These are phyloP conservation scores for Penicillium antarcticum DNA, from an alignment of 495 filamentous ascomycete genomes.

Conservation along the genomic window DNA sequence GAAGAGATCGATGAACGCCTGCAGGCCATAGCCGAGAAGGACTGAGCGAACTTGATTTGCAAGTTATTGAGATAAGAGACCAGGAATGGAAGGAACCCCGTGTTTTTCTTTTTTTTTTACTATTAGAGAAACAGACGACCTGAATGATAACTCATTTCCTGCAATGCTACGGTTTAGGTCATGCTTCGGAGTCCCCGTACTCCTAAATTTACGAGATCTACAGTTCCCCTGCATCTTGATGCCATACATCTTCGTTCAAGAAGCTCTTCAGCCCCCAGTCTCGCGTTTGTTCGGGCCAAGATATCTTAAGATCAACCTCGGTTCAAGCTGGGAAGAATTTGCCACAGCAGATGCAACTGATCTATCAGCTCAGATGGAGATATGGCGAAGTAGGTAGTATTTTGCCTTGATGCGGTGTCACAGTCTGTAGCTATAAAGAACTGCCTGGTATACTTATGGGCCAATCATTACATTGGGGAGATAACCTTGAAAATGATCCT, in stretches of 20 bases:
- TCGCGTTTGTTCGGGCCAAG: neutral
- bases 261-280: neutral
- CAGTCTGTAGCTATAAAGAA: too few species aligned
- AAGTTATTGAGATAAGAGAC: constrained; percentile 6
- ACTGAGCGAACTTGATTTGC: constrained; percentile 50
- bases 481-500: too few species aligned
- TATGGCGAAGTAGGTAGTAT: too few species aligned
- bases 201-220: too few species aligned
- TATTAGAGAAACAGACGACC: constrained; percentile 16
- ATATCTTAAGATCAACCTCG: neutral
- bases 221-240: neutral
- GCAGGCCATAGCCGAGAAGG: constrained; percentile 97
- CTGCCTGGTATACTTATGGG: too few species aligned
- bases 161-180: constrained; percentile 16
- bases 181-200: constrained; percentile 4
- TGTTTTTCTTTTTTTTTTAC: constrained; percentile 16
- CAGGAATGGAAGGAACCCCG: constrained; percentile 1
- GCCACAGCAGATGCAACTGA: too few species aligned
- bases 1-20: constrained; percentile 98
- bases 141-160: constrained; percentile 17
- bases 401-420: too few species aligned
- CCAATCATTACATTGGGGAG: too few species aligned
- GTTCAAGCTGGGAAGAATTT: too few species aligned
- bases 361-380: too few species aligned
- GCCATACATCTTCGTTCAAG: neutral